Evolutionary conservation across 2,329 filamentous ascomycete species (phyloP), one percentile per base, ranked within the genome.

Genomic region (Trichoderma sp.): DNA sequence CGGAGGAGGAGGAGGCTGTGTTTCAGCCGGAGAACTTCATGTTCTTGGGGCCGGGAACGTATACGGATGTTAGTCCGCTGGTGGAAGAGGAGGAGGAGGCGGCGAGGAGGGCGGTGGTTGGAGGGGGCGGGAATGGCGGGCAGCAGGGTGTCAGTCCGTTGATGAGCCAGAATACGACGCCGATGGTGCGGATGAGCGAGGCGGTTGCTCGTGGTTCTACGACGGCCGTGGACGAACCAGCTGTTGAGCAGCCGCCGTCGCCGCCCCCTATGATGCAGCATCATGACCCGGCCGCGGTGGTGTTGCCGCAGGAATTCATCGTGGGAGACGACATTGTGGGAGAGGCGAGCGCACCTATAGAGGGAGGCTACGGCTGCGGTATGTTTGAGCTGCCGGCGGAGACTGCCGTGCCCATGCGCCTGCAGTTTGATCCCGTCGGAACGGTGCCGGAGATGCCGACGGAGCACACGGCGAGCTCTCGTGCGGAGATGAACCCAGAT

Each of bases 11-110:
- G 34, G 69, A 74, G 48, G 77, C 69, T 1, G 81, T 82, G 64
- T 84, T 84, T 66, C 81, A 83, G 66, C 81, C 82, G 3, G 82
- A 83, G 67, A 80, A 76, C 67, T 83, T 85, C 68, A 83, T 83
- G 78, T 84, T 80, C 68, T 77, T 84, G 17, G 82, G 82, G 0
- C 80, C 82, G 0, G 81, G 79, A 1, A 72, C 74, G 2, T 80
- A 81, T 68, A 78, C 71, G 28, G 81, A 83, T 59, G 73, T 81
- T n/a, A 82, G 78, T 51, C 79, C 81, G 0, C 59, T 80, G 30
- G 74, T 68, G 0, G 77, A 79, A 28, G 78, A 80, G 56, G 78
- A 81, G 67, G 71, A 67, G 3, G 70, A 74, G 63, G 72, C 71
- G 41, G 74, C 74, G 10, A 72, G 69, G 67, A 70, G 74, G 61